A percentile compares a stretch with the other conserved stretches of the same genome.
Evolutionary conservation across 2,329 filamentous ascomycete genomes (phyloP).

Genomic region (Orbilia javanica): DNA sequence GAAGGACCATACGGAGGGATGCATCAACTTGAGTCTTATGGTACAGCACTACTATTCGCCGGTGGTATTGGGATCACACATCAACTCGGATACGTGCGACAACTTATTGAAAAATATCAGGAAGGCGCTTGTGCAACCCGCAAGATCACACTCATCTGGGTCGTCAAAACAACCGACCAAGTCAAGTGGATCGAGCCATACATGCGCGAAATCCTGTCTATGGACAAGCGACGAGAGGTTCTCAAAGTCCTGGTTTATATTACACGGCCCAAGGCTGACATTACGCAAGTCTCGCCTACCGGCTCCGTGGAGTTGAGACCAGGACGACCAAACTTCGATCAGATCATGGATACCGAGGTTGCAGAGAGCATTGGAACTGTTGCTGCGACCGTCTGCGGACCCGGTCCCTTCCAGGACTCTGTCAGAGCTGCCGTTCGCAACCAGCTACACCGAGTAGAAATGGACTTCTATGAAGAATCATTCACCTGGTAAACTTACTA

Average conservation of each 20-base stretch:
- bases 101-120: conserved; percentile 74
- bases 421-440: conserved; percentile 76
- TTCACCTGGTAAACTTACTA: conserved; percentile 73
- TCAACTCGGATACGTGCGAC: conserved; percentile 86
- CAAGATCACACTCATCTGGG: conserved; percentile 54
- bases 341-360: conserved; percentile 84
- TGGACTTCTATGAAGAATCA: conserved; percentile 84
- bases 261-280: conserved; percentile 85
- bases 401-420: conserved; percentile 80
- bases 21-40: conserved; percentile 90
- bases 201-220: conserved; percentile 79
- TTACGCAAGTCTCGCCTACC: conserved; percentile 81
- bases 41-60: conserved; percentile 89
- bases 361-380: conserved; percentile 86
- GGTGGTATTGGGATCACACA: conserved; percentile 96
- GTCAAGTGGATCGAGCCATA: conserved; percentile 62
- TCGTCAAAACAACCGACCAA: conserved; percentile 59
- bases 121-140: conserved; percentile 52
- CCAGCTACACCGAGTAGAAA: conserved; percentile 74
- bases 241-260: conserved; percentile 90
- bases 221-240: conserved; percentile 84
- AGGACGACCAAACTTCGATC: conserved; percentile 84
- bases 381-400: conserved; percentile 85
- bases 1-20: conserved; percentile 91
- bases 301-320: conserved; percentile 91